These are phyloP conservation scores for Angomonas deanei DNA, from an alignment of 208 protist species.

Conservation along the genomic window DNA sequence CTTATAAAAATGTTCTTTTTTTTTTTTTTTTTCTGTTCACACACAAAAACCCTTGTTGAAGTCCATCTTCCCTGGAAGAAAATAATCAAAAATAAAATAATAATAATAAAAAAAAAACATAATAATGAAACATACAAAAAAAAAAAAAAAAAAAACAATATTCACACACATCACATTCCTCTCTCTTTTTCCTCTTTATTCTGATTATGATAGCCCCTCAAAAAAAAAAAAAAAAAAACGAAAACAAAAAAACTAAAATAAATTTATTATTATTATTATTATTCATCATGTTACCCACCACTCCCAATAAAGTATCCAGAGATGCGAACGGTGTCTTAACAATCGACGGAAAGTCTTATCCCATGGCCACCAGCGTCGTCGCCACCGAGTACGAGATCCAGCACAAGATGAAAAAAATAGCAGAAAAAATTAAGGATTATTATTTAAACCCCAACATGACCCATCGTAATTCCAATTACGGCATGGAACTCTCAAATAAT, in stretches of 20 bases:
- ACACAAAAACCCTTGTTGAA: no score
- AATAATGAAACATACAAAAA: background rate
- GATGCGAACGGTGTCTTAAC: slow-evolving; percentile 45
- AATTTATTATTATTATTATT: background rate
- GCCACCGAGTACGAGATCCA: slow-evolving; percentile 75
- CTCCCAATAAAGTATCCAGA: background rate
- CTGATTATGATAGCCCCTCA: background rate
- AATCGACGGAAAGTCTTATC: slow-evolving; percentile 73
- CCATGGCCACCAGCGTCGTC: slow-evolving; percentile 65
- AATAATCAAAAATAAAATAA: slow-evolving; percentile 3
- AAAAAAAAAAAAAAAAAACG: background rate
- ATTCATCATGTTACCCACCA: background rate
- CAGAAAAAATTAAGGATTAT: slow-evolving; percentile 48
- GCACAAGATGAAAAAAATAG: slow-evolving; percentile 34
- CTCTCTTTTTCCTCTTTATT: background rate
- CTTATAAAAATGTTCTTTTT: no score
- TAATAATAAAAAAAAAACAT: background rate
- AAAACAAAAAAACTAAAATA: background rate
- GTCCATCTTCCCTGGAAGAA: no score
- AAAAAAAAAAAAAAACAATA: background rate
- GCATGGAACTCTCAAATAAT: slow-evolving; percentile 2
- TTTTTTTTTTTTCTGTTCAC: no score
- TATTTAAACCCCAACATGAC: slow-evolving; percentile 35
- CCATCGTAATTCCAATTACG: slow-evolving; percentile 35
- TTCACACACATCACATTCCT: background rate